Conservation (phyloP, 1,284 basidiomycete species). For the Ganoderma meredithae region DNA sequence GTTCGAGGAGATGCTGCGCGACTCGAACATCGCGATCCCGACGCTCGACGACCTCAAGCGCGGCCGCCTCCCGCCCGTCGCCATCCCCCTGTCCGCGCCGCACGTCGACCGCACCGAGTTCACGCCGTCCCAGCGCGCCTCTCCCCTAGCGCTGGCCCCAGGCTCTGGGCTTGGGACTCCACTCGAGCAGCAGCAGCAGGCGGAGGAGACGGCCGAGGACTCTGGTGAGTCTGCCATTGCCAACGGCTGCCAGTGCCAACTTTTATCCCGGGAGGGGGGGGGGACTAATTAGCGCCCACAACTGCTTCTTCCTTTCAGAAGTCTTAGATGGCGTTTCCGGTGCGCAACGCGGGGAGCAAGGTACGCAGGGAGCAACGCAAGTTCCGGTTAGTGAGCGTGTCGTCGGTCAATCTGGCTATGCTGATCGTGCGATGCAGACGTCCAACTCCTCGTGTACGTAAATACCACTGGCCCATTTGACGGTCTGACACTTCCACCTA, state of each 20-base stretch:
- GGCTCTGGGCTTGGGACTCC: background rate
- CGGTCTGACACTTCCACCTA: background rate
- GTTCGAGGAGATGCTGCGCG: conserved; percentile 1
- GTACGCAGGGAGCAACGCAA: too few species aligned
- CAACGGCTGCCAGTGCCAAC: background rate
- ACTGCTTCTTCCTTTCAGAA: background rate
- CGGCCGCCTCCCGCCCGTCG: background rate
- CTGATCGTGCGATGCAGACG: background rate
- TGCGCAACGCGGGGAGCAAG: background rate
- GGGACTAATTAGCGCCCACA: background rate
- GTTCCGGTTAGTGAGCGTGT: too few species aligned
- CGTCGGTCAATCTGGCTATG: too few species aligned
- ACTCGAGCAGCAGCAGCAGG: background rate
- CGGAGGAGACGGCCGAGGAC: background rate
- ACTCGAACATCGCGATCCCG: background rate
- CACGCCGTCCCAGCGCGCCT: background rate
- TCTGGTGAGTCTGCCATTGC: background rate
- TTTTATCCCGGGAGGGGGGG: too few species aligned
- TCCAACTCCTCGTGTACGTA: background rate
- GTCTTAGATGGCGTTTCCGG: background rate
- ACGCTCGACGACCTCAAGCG: background rate
- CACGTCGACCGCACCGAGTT: background rate
- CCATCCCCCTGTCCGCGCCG: background rate
- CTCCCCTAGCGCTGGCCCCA: background rate
- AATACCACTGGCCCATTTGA: too few species aligned